Evolutionary conservation across 169 alveolate genomes (phyloP), one percentile per base, ranked within the genome.

Genomic region (Pseudocohnilembus persalinus): DNA sequence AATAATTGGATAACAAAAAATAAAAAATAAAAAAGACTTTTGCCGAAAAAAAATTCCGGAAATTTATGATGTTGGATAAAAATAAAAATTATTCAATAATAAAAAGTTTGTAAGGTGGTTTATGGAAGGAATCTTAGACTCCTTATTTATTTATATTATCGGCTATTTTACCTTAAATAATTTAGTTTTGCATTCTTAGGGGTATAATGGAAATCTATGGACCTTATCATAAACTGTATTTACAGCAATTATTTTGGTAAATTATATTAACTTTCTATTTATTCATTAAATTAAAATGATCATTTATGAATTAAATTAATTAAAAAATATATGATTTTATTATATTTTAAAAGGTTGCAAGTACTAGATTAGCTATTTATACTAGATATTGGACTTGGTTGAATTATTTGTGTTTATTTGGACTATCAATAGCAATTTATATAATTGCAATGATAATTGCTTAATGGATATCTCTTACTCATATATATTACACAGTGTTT

Each of bases 151-250:
- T 28, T 93, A 90, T 81, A 73, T 88, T 28, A 73, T 88, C 34
- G 72, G 91, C 30, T 80, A 73, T 64, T 91, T 77, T 79, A 83
- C 84, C 4, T 85, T 64, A 75, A 72, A 49, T 11, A 32, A 80
- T 25, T 80, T 49, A 0, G 82, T 88, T 34, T 6, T 93, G 11
- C 64, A 77, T 33, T 77, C 87, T 24, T 80, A 92, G 64, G 97
- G 97, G 20, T 73, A 73, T 74, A 86, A 81, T 76, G 90, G 91
- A 0, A 96, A 90, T 33, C 30, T 93, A 63, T 93, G 97, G 96
- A 80, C 83, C 15, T 89, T 82, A 81, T 88, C 95, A 68, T 82
- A 93, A 31, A 92, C 90, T 31, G 73, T 90, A 31, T 95, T 92
- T 79, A 89, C 94, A 31, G 77, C 90, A 26, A 88, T 95, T 26